Conservation (phyloP, 2,329 filamentous ascomycete species). For the Scedosporium dehoogii region DNA sequence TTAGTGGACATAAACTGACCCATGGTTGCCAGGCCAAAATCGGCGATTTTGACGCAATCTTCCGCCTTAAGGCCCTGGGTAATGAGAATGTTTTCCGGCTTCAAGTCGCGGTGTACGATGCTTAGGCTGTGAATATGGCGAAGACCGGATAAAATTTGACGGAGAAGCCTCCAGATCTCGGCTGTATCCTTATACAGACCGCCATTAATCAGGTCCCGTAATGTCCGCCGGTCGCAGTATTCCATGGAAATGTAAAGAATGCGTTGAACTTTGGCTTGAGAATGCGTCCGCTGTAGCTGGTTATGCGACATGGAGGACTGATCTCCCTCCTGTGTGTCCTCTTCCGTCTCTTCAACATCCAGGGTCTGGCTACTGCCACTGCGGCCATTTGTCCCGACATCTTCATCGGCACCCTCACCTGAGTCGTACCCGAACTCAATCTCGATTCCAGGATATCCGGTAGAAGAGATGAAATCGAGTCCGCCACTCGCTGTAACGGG, state of each 20-base stretch:
- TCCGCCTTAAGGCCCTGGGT: conserved; percentile 55
- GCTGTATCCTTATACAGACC: conserved; percentile 63
- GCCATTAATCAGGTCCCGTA: conserved; percentile 76
- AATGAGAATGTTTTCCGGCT: conserved; percentile 97
- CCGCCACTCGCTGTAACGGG: conserved; percentile 61
- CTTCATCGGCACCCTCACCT: conserved; percentile 23
- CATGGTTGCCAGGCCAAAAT: conserved; percentile 89
- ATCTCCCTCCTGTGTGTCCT: conserved; percentile 10
- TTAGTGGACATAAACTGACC: conserved; percentile 64
- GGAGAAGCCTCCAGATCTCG: conserved; percentile 82
- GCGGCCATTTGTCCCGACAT: conserved; percentile 25
- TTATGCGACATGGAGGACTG: background rate
- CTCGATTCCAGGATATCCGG: conserved; percentile 62
- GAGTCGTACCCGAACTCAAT: conserved; percentile 65
- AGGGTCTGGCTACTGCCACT: conserved; percentile 26
- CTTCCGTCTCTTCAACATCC: conserved; percentile 14
- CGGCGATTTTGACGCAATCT: conserved; percentile 89
- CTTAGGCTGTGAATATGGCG: conserved; percentile 82
- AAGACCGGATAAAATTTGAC: conserved; percentile 83
- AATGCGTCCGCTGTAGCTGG: background rate
- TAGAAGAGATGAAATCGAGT: conserved; percentile 88
- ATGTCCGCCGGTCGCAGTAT: conserved; percentile 89
- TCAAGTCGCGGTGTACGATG: conserved; percentile 92
- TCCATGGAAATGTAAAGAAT: conserved; percentile 98
- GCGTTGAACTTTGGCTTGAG: conserved; percentile 26